Percentiles rank a stretch among this genome's conserved stretches.
Evolutionary conservation across 2,329 filamentous ascomycete genomes (phyloP).

Genomic region (Phyllosticta citribraziliensis): DNA sequence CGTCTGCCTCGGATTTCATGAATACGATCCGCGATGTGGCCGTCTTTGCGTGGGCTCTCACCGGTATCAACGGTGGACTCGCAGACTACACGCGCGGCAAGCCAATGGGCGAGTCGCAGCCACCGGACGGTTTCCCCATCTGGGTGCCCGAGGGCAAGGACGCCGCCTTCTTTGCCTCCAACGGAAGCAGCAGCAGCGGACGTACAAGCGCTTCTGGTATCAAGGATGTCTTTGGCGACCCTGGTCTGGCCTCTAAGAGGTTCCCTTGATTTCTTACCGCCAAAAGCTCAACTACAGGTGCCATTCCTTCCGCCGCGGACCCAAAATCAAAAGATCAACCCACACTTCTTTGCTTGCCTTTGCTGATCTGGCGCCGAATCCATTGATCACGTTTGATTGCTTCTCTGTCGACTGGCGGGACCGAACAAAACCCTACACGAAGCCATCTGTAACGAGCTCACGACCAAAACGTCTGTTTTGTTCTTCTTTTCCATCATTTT

Average conservation of each 20-base stretch:
- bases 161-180: neutral
- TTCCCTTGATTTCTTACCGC: neutral
- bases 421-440: neutral
- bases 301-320: neutral
- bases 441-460: neutral
- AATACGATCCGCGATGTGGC: constrained; percentile 72
- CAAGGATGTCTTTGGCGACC: constrained; percentile 26
- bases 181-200: constrained; percentile 6
- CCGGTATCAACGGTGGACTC: constrained; percentile 69
- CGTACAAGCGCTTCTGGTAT: constrained; percentile 4
- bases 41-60: constrained; percentile 77
- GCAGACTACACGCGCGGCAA: constrained; percentile 53
- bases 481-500: neutral
- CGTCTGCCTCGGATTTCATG: constrained; percentile 58
- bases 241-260: constrained; percentile 17
- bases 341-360: neutral
- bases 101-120: constrained; percentile 54
- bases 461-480: neutral
- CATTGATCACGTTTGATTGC: neutral
- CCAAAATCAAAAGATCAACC: neutral
- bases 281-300: neutral
- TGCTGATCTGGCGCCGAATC: neutral
- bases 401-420: neutral
- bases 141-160: constrained; percentile 34
- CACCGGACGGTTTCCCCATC: constrained; percentile 49